Conservation (phyloP, 1,284 basidiomycete genomes). For the Irpex lacteus region DNA sequence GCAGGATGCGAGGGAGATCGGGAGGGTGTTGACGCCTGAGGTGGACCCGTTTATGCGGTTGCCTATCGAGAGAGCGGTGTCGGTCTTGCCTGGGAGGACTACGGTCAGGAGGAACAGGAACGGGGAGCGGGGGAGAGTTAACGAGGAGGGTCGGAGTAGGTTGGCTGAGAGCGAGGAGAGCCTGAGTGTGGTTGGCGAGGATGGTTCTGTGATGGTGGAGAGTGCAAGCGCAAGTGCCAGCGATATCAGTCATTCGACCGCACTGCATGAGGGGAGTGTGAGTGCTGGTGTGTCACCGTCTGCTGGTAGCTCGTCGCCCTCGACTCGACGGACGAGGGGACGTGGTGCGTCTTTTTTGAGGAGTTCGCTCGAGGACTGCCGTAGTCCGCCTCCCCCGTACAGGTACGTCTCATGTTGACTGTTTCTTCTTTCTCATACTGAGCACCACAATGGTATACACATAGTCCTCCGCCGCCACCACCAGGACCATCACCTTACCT, state of each 20-base stretch:
- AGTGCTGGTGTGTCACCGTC: neutral
- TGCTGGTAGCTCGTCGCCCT: neutral
- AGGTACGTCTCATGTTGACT: neutral
- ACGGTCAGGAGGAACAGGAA: neutral
- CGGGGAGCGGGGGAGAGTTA: neutral
- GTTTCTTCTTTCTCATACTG: too few species aligned
- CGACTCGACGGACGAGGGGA: neutral
- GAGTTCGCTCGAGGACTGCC: neutral
- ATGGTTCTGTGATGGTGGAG: neutral
- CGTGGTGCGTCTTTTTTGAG: neutral
- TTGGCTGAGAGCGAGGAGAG: neutral
- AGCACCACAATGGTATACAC: too few species aligned
- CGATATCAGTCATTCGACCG: neutral
- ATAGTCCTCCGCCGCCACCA: neutral
- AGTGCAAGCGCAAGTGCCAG: neutral
- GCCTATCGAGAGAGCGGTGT: constrained; percentile 17
- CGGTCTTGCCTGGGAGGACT: neutral
- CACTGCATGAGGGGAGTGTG: neutral
- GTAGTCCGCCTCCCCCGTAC: neutral
- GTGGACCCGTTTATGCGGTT: constrained; percentile 30
- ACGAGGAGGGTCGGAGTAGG: neutral
- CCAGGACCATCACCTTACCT: neutral
- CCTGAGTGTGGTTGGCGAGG: neutral
- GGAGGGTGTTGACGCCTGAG: constrained; percentile 31
- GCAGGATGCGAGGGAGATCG: constrained; percentile 22